Evolutionary conservation across 1,139 yeast genomes (phyloP).

Genomic region (Zygosaccharomyces pseudobailii): DNA sequence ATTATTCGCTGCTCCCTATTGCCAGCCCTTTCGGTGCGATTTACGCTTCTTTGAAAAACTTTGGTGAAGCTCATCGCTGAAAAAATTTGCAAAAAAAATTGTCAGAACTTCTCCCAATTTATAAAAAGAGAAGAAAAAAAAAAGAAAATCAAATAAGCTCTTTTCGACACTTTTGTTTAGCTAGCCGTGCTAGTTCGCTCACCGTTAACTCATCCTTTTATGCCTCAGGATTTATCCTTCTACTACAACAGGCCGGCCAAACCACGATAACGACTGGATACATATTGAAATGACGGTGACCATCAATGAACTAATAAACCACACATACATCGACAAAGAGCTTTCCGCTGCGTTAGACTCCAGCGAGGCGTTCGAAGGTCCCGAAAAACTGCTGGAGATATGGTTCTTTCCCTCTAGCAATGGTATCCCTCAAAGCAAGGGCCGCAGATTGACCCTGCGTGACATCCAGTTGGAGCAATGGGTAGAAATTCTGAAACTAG

Average conservation of each 20-base stretch:
- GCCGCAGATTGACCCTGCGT: constrained; percentile 49
- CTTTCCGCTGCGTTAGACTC: constrained; percentile 80
- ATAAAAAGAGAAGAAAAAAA: background rate
- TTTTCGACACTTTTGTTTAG: background rate
- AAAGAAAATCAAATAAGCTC: background rate
- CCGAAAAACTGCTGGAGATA: constrained; percentile 86
- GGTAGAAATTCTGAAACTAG: constrained; percentile 71
- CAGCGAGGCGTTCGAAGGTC: constrained; percentile 92
- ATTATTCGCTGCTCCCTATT: background rate
- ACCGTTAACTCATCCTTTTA: constrained; percentile 9
- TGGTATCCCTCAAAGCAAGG: constrained; percentile 33
- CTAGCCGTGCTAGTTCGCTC: constrained; percentile 3
- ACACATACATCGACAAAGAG: constrained; percentile 67
- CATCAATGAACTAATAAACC: constrained; percentile 33
- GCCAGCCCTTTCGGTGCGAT: background rate
- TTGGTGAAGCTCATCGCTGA: background rate
- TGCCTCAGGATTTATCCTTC: constrained; percentile 20
- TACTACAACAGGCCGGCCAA: constrained; percentile 19
- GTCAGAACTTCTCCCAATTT: constrained; percentile 1
- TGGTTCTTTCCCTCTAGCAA: constrained; percentile 66
- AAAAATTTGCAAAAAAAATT: background rate
- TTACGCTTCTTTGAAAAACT: background rate
- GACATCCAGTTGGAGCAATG: constrained; percentile 62
- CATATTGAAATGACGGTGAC: constrained; percentile 25
- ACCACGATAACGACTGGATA: constrained; percentile 17